A percentile compares a stretch with the other conserved stretches of the same genome.
Conservation (phyloP, 2,329 filamentous ascomycete genomes). For the Epichloe amarillans region DNA sequence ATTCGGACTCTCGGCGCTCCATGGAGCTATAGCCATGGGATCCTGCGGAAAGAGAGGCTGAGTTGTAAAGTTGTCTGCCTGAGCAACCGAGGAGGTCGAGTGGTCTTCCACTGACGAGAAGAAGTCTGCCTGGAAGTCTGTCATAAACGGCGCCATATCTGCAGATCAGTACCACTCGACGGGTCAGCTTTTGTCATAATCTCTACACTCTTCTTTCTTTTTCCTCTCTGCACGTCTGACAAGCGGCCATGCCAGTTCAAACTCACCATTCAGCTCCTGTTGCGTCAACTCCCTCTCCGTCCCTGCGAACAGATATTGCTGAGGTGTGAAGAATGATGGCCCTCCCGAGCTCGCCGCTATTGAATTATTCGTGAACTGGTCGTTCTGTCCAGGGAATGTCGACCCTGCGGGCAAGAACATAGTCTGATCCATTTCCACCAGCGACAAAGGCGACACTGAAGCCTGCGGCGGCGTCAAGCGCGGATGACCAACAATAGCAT, state of each 20-base stretch:
- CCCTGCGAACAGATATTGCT: conserved; percentile 26
- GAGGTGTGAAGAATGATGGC: conserved; percentile 19
- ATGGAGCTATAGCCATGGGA: conserved; percentile 22
- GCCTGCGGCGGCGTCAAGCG: conserved; percentile 16
- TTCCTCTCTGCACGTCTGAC: background rate
- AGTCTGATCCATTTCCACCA: conserved; percentile 25
- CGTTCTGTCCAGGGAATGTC: conserved; percentile 15
- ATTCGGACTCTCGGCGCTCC: conserved; percentile 26
- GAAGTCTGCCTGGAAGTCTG: conserved; percentile 18
- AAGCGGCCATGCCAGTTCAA: background rate
- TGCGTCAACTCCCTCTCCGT: conserved; percentile 14
- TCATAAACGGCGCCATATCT: conserved; percentile 20
- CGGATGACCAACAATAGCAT: conserved; percentile 28
- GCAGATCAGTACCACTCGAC: background rate
- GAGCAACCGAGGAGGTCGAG: conserved; percentile 3
- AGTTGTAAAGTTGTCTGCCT: conserved; percentile 20
- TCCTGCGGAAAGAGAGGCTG: conserved; percentile 23
- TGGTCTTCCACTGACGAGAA: conserved; percentile 14
- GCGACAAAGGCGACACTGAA: conserved; percentile 28
- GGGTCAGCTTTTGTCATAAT: background rate
- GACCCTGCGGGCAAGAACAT: conserved; percentile 21
- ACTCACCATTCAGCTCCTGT: conserved; percentile 19
- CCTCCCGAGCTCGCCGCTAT: conserved; percentile 4
- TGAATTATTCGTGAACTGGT: conserved; percentile 18
- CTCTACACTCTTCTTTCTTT: background rate